Percentiles rank a stretch among this genome's conserved stretches.
Evolutionary conservation across 1,284 basidiomycete species (phyloP).

Genomic region (Clitocybe nebularis): DNA sequence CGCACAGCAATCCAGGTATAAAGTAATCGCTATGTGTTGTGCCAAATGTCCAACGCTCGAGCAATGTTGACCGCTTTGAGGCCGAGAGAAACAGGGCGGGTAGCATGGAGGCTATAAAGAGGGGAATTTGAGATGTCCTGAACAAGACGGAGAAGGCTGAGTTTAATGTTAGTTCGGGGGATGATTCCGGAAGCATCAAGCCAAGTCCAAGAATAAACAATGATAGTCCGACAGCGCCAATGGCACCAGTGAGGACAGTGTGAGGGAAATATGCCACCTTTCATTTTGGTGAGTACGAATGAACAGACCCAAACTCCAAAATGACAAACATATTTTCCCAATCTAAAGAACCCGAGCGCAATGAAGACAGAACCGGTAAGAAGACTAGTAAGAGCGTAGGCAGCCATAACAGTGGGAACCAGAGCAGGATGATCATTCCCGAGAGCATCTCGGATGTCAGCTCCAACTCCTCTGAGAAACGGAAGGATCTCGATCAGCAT

Average conservation of each 20-base stretch:
- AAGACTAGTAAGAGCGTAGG: conserved; percentile 20
- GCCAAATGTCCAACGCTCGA: conserved; percentile 18
- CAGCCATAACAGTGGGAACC: conserved; percentile 22
- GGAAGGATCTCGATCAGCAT: conserved; percentile 24
- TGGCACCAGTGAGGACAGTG: conserved; percentile 21
- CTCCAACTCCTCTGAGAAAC: conserved; percentile 17
- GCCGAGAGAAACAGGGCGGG: conserved; percentile 18
- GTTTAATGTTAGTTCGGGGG: conserved; percentile 9
- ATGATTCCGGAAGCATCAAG: conserved; percentile 9
- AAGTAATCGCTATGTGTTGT: conserved; percentile 16
- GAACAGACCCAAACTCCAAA: no score
- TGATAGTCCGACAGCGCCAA: conserved; percentile 21
- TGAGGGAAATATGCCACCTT: conserved; percentile 24
- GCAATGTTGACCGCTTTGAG: conserved; percentile 13
- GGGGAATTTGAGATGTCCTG: neutral
- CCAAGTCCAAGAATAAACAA: conserved; percentile 19
- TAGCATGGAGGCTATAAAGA: conserved; percentile 18
- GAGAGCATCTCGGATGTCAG: conserved; percentile 17
- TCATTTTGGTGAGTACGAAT: neutral
- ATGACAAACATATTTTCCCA: conserved; percentile 10
- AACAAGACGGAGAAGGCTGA: conserved; percentile 1
- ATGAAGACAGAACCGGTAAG: conserved; percentile 18
- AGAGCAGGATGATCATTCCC: conserved; percentile 19
- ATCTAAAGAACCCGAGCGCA: conserved; percentile 17
- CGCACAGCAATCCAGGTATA: conserved; percentile 16